Evolutionary conservation across 2,329 filamentous ascomycete species (phyloP).

Genomic region (Berkeleyomyces basicola): DNA sequence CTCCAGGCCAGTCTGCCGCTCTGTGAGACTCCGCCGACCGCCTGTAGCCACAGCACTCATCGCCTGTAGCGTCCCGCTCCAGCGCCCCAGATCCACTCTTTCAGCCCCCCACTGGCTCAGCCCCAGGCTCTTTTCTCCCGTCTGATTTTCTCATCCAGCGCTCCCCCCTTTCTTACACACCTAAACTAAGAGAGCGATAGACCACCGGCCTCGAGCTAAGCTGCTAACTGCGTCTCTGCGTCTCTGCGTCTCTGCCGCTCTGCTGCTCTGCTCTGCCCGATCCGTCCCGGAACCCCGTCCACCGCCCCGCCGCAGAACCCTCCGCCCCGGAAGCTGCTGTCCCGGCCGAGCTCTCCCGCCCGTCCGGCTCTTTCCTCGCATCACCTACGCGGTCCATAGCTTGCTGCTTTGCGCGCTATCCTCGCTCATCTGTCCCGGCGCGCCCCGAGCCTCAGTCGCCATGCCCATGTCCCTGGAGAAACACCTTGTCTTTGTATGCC

Average conservation of each 20-base stretch:
- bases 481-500: conserved; percentile 63
- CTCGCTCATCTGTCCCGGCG: neutral
- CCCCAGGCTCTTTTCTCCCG: neutral
- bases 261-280: no score
- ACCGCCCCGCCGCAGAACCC: no score
- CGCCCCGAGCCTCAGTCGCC: conserved; percentile 14
- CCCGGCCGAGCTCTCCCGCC: no score
- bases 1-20: no score
- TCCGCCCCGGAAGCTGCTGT: no score
- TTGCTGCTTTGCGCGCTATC: no score
- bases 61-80: neutral
- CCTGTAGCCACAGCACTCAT: neutral
- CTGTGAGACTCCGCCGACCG: no score
- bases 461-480: conserved; percentile 66
- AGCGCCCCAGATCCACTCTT: neutral
- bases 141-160: neutral
- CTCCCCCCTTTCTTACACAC: neutral
- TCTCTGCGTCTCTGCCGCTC: neutral
- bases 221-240: neutral
- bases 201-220: neutral
- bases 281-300: no score
- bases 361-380: neutral
- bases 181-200: neutral
- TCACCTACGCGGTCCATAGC: neutral
- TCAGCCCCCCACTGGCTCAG: neutral